Conservation (phyloP, 2,329 filamentous ascomycete species). For the Dryadomyces sulphureus region DNA sequence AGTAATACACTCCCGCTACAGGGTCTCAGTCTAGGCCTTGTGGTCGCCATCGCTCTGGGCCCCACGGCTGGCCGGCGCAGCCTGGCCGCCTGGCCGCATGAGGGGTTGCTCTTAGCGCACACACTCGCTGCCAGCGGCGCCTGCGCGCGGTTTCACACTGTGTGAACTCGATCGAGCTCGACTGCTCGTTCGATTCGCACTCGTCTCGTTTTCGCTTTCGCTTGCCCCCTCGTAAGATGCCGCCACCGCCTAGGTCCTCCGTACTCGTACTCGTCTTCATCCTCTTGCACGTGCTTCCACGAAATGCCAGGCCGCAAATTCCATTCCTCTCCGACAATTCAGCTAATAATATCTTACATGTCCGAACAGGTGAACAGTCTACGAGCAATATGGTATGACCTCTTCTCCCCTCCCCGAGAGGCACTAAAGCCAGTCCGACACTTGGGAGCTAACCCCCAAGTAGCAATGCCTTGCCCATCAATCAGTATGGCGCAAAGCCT, state of each 20-base stretch:
- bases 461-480: not conserved
- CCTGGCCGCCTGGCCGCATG: not conserved
- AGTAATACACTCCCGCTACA: not conserved
- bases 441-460: not conserved
- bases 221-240: not conserved
- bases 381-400: no score
- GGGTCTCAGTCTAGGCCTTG: not conserved
- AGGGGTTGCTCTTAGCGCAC: not conserved
- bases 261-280: no score
- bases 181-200: no score
- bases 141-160: not conserved
- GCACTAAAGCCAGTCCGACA: not conserved
- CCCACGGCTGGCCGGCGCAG: not conserved
- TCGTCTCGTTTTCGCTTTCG: not conserved
- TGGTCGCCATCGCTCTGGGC: not conserved
- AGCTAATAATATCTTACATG: not conserved
- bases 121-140: no score
- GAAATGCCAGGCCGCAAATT: not conserved
- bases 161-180: no score
- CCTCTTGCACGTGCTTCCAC: not conserved
- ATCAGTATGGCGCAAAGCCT: constrained; percentile 50
- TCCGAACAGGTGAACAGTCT: not conserved
- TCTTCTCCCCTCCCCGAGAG: not conserved
- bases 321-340: not conserved
- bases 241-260: no score